These are phyloP conservation scores for Darksidea phi DNA, from an alignment of 495 filamentous ascomycete species.

Conservation along the genomic window DNA sequence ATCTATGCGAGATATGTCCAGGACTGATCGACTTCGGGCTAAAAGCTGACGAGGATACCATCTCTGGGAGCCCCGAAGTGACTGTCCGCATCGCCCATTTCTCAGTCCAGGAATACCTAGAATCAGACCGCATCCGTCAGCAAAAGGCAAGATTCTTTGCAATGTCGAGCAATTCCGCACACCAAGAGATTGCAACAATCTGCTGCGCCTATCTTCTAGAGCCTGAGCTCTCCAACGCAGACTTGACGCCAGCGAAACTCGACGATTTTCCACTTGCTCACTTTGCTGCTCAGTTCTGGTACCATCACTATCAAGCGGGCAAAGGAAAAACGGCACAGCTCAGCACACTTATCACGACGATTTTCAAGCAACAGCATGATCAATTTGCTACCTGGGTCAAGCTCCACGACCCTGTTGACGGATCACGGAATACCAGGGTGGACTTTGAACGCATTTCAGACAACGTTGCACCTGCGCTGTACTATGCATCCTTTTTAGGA, in stretches of 20 bases:
- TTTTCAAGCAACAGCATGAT: conserved; percentile 17
- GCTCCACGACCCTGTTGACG: conserved; percentile 15
- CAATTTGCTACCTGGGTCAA: conserved; percentile 20
- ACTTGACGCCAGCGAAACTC: conserved; percentile 13
- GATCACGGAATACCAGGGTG: background rate
- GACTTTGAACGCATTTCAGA: conserved; percentile 1
- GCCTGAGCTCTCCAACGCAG: conserved; percentile 24
- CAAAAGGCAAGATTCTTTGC: conserved; percentile 35
- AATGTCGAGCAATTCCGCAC: conserved; percentile 30
- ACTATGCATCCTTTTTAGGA: conserved; percentile 35
- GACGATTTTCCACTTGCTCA: conserved; percentile 35
- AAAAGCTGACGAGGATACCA: background rate
- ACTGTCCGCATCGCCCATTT: conserved; percentile 44
- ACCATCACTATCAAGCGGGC: conserved; percentile 28
- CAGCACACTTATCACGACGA: conserved; percentile 6
- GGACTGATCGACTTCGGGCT: conserved; percentile 38
- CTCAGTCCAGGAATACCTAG: conserved; percentile 48
- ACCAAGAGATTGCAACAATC: conserved; percentile 39
- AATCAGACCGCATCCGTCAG: conserved; percentile 41
- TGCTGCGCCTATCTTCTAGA: conserved; percentile 45
- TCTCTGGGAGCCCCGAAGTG: background rate
- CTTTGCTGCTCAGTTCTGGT: conserved; percentile 40
- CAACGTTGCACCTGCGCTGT: conserved; percentile 21
- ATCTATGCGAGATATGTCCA: conserved; percentile 34
- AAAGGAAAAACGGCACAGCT: background rate